A percentile compares a stretch with the other conserved stretches of the same genome.
Conservation (phyloP, 768 basidiomycete genomes). For the Termitomyces sp. region DNA sequence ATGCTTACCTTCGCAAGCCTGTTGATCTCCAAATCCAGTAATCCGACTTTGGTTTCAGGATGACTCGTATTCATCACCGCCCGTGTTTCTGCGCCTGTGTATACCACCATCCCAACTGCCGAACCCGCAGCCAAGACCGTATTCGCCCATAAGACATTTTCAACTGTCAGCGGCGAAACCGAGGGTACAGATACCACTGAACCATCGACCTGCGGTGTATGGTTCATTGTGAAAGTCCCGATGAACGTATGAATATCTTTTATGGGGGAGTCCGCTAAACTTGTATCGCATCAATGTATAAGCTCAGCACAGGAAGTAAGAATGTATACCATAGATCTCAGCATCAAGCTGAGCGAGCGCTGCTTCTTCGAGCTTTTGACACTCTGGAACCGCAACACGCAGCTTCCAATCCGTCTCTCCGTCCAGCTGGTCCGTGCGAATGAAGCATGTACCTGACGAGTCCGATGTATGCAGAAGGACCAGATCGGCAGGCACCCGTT, state of each 20-base stretch:
- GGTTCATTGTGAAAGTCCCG: constrained; percentile 81
- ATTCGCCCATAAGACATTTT: constrained; percentile 96
- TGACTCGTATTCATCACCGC: constrained; percentile 99
- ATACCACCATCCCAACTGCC: constrained; percentile 88
- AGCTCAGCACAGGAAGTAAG: background rate
- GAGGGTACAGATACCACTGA: constrained; percentile 29
- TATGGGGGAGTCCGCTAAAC: constrained; percentile 82
- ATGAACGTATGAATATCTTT: constrained; percentile 97
- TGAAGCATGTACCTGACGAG: constrained; percentile 89
- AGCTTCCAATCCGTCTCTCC: constrained; percentile 99
- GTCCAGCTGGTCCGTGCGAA: constrained; percentile 95
- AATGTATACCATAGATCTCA: constrained; percentile 74
- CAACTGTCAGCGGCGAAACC: constrained; percentile 85
- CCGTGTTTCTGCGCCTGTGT: constrained; percentile 91
- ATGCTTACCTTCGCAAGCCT: constrained; percentile 86
- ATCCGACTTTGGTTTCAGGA: constrained; percentile 89
- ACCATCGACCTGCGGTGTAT: constrained; percentile 27
- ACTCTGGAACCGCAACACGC: constrained; percentile 79
- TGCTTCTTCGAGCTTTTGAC: constrained; percentile 61
- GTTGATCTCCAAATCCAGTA: constrained; percentile 93
- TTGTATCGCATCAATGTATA: constrained; percentile 13
- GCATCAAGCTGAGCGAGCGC: constrained; percentile 68
- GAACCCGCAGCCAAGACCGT: constrained; percentile 95
- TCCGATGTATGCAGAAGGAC: constrained; percentile 87
- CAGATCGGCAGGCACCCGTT: constrained; percentile 93